Conservation (phyloP, 305 asterid species). For the Fraxinus baroniana region DNA sequence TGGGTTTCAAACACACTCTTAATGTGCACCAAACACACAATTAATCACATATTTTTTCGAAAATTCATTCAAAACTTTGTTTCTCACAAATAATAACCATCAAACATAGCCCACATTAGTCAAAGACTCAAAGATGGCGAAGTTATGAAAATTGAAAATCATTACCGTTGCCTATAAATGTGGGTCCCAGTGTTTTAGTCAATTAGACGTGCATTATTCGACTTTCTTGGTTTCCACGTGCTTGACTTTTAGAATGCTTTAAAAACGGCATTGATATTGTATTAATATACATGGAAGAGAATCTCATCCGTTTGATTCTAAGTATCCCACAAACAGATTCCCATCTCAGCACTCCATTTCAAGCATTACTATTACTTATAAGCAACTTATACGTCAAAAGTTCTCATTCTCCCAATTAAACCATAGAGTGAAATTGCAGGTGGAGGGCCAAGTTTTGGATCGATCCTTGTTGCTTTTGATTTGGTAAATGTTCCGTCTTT, state of each 20-base stretch:
- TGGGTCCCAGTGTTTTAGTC: background rate
- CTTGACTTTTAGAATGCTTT: background rate
- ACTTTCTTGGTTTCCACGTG: background rate
- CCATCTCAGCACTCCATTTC: constrained; percentile 4
- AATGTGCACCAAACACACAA: too few species aligned
- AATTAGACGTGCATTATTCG: background rate
- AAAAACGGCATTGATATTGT: background rate
- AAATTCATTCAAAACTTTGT: too few species aligned
- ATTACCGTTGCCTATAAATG: too few species aligned
- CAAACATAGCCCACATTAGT: background rate
- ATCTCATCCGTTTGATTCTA: background rate
- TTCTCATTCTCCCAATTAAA: background rate
- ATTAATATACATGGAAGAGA: background rate
- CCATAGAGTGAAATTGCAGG: background rate
- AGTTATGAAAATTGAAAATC: background rate
- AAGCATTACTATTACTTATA: background rate
- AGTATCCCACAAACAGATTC: constrained; percentile 28
- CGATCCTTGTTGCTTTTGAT: background rate
- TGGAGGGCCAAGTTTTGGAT: background rate
- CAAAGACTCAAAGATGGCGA: background rate
- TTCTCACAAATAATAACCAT: too few species aligned
- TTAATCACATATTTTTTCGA: too few species aligned
- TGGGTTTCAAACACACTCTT: too few species aligned
- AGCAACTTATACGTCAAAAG: background rate
- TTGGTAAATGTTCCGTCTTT: constrained; percentile 14